phyloP scores from a whole-genome alignment of 1,284 basidiomycete species.

The Mycosarcoma maydis region DNA sequence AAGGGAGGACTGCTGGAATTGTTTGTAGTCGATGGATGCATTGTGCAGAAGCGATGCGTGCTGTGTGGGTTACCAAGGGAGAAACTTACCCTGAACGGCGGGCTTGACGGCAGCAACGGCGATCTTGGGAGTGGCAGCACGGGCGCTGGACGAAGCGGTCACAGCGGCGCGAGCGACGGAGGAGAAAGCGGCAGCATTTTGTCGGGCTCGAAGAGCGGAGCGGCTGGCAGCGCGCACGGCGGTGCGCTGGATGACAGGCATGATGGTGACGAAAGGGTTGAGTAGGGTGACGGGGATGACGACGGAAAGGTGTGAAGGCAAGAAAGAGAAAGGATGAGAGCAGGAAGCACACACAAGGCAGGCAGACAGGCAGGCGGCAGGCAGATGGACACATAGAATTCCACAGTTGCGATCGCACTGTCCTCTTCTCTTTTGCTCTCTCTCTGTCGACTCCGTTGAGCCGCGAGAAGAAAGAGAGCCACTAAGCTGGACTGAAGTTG shows the following conservation, averaged over 20 bases:
- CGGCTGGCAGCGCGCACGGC: conserved; percentile 59
- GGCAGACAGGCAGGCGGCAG: neutral
- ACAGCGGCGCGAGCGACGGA: conserved; percentile 46
- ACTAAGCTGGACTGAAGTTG: too few species aligned
- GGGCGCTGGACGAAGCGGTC: conserved; percentile 45
- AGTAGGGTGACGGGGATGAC: conserved; percentile 21
- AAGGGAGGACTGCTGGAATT: too few species aligned
- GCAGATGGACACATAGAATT: neutral
- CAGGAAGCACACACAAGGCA: conserved; percentile 4
- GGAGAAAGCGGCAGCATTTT: conserved; percentile 57
- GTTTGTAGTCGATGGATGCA: conserved; percentile 1
- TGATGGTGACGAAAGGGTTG: conserved; percentile 30
- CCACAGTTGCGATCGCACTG: conserved; percentile 18
- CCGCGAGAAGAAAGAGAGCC: neutral
- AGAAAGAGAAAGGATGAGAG: conserved; percentile 13
- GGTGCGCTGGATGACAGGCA: conserved; percentile 59
- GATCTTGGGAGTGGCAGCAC: conserved; percentile 38
- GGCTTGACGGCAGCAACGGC: conserved; percentile 45
- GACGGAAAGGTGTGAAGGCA: conserved; percentile 26
- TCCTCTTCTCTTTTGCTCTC: neutral
- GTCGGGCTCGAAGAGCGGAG: conserved; percentile 52
- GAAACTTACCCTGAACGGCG: conserved; percentile 40
- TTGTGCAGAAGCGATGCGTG: neutral
- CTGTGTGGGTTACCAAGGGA: neutral
- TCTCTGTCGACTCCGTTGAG: neutral